phyloP scores from a whole-genome alignment of 768 basidiomycete genomes.

The Psilocybe subaeruginosa region DNA sequence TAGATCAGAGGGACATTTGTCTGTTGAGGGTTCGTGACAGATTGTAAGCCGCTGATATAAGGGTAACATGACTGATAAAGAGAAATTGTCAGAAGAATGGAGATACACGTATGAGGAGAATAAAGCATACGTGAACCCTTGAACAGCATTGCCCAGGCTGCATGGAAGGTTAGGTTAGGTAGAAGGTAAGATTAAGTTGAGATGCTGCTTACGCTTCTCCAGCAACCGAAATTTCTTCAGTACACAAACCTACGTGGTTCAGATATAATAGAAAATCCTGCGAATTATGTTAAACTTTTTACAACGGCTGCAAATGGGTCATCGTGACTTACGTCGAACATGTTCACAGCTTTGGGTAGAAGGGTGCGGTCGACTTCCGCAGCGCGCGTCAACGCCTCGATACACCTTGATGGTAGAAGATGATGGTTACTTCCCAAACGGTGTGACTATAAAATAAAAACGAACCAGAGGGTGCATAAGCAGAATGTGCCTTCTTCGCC shows the following conservation, averaged over 20 bases:
- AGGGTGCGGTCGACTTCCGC: constrained; percentile 75
- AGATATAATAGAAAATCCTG: constrained; percentile 81
- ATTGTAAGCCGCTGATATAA: constrained; percentile 86
- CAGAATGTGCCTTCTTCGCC: constrained; percentile 97
- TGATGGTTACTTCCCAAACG: background rate
- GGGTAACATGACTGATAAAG: constrained; percentile 67
- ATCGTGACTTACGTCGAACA: constrained; percentile 78
- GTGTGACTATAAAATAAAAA: background rate
- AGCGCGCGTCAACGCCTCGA: constrained; percentile 89
- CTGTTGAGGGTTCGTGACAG: constrained; percentile 63
- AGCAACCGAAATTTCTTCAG: constrained; percentile 83
- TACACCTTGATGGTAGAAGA: constrained; percentile 53
- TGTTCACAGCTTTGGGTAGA: constrained; percentile 69
- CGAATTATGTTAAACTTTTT: background rate
- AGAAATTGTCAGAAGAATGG: background rate
- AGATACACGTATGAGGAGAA: background rate
- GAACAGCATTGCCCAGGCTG: constrained; percentile 85
- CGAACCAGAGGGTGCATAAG: constrained; percentile 80
- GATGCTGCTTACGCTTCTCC: constrained; percentile 69
- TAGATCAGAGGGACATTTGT: background rate
- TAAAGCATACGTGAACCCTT: constrained; percentile 79
- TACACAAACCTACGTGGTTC: constrained; percentile 87
- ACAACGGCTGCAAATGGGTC: background rate
- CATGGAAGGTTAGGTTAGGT: background rate
- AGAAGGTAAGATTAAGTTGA: background rate